A percentile compares a stretch with the other conserved stretches of the same genome.
Evolutionary conservation across 192 early-diverging fungal species (phyloP).

Genomic region (Coemansia sp.): DNA sequence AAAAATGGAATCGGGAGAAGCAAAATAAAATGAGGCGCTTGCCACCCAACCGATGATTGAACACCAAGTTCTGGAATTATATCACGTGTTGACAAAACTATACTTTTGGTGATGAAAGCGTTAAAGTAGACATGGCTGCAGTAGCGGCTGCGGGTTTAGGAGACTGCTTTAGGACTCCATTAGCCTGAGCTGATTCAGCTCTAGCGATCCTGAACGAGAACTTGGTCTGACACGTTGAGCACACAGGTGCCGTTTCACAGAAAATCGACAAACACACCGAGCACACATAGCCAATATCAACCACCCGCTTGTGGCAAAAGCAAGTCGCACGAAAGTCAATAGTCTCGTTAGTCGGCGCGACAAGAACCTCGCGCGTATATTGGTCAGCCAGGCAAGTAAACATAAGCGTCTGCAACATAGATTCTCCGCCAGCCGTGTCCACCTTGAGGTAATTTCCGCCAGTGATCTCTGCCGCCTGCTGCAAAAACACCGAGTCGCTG

Average conservation of each 20-base stretch:
- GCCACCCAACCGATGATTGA: neutral
- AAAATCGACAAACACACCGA: constrained; percentile 95
- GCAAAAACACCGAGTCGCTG: constrained; percentile 81
- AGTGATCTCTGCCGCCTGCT: constrained; percentile 90
- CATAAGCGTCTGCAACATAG: constrained; percentile 83
- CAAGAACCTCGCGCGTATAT: constrained; percentile 68
- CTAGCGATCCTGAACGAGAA: constrained; percentile 59
- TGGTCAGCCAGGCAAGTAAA: constrained; percentile 77
- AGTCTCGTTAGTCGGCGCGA: constrained; percentile 70
- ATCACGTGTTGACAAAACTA: constrained; percentile 2
- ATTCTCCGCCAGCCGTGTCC: constrained; percentile 59
- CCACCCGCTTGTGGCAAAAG: constrained; percentile 93
- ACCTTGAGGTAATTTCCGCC: constrained; percentile 81
- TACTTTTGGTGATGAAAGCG: neutral
- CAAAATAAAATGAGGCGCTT: neutral
- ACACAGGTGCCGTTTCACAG: constrained; percentile 69
- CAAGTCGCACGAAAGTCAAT: constrained; percentile 95
- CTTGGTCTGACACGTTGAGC: constrained; percentile 77
- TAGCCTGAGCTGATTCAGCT: constrained; percentile 19
- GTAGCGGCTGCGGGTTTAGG: constrained; percentile 1
- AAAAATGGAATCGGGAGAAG: neutral
- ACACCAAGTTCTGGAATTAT: neutral
- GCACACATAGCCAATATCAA: constrained; percentile 96
- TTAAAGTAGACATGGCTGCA: constrained; percentile 8
- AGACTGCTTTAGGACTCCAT: constrained; percentile 4